Evolutionary conservation across 2,329 filamentous ascomycete genomes (phyloP).

Genomic region (Magnaporthales sp.): DNA sequence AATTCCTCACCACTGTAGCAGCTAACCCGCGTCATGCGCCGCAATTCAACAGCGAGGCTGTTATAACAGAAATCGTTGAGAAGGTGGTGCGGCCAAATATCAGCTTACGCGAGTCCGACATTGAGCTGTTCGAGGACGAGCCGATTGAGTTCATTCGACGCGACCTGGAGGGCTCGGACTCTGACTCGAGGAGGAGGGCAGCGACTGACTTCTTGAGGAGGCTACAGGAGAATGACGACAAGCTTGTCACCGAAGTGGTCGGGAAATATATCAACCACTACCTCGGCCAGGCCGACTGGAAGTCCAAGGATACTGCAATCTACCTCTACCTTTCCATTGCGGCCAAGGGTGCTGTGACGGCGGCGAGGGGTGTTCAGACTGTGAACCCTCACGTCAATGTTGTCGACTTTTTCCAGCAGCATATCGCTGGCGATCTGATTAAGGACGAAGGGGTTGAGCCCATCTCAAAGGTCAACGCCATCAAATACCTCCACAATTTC

Average conservation of each 20-base stretch:
- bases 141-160: conserved; percentile 96
- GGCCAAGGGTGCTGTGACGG: conserved; percentile 80
- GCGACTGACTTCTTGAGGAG: conserved; percentile 91
- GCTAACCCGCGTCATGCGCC: conserved; percentile 68
- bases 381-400: conserved; percentile 85
- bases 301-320: conserved; percentile 95
- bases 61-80: conserved; percentile 81
- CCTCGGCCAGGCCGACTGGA: conserved; percentile 80
- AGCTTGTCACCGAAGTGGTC: conserved; percentile 77
- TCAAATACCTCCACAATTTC: conserved; percentile 97
- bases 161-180: conserved; percentile 93
- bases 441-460: conserved; percentile 61
- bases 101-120: conserved; percentile 81
- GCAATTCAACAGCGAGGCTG: conserved; percentile 75
- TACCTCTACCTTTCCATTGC: conserved; percentile 94
- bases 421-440: conserved; percentile 84
- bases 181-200: conserved; percentile 82
- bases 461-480: conserved; percentile 92
- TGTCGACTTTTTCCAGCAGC: conserved; percentile 87
- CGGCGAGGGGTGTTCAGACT: conserved; percentile 81
- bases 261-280: conserved; percentile 82
- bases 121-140: conserved; percentile 96
- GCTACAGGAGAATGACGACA: conserved; percentile 82
- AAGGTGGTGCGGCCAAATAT: conserved; percentile 95
- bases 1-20: conserved; percentile 87